Evolutionary conservation across 257 asterid species (phyloP), one percentile per base, ranked within the genome.

Genomic region (Plantago ovata): DNA sequence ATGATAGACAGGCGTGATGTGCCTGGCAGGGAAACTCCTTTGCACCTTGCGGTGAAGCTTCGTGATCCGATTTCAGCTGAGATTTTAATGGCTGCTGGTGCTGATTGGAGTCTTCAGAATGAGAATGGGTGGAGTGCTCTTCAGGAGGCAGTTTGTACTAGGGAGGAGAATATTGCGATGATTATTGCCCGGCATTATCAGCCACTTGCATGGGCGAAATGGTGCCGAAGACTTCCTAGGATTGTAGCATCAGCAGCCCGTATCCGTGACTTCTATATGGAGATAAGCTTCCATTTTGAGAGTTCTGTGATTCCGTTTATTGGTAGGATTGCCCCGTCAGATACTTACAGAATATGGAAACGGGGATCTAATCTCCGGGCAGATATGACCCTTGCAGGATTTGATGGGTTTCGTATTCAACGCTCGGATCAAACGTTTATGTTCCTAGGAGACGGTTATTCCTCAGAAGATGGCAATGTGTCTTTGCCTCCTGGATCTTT

Each of bases 151-250:
- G 99, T 93, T 56, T 93, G 99, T 61, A 86, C 94, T n/a, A 67
- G 88, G 72, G 99, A 89, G 75, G 97, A 93, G 74, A 81, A 70
- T 68, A 89, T 93, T 65, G 95, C 97, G 49, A 81, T 89, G 99
- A 89, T 89, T 68, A 93, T 93, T 70, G 97, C 99, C 22, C 66
- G 96, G 48, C 92, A 93, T 61, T 93, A 86, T 68, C 99, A 93
- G 79, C 95, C 99, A 44, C 97, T 93, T 73, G 99, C 97, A 20
- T 93, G 99, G 99, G 99, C 97, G 10, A 93, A 93, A 69, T 93
- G 99, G 99, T 93, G 99, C 64, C 89, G 97, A 13, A 79, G 99
- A 71, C 97, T 93, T 67, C 99, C 99, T n/a, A 83, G 99, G 75
- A 84, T 93, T 61, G 87, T 93, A 58, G 97, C 95, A 50, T 93